Evolutionary conservation across 2,329 filamentous ascomycete species (phyloP), one percentile per base, ranked within the genome.

Genomic region (Monilinia laxa): DNA sequence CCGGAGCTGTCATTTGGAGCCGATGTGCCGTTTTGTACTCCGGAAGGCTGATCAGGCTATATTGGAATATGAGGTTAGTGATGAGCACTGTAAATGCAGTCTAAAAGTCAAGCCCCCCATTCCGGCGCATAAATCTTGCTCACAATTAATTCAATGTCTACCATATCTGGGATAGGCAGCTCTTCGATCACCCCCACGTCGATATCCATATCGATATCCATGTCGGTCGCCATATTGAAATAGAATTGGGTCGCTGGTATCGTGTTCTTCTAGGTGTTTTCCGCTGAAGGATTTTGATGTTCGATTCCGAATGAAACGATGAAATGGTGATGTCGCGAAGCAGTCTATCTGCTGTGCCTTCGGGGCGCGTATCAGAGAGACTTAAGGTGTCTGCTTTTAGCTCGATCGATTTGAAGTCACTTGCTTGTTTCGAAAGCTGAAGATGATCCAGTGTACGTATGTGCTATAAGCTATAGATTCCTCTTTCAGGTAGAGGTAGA

Each of bases 141-240:
- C 35, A 62, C 55, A 55, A 67, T 53, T 10, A 68, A 38, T 9
- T 51, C 65, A 60, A 68, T 64, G 31, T 64, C 38, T 40, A 51
- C 65, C 64, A 68, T 64, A 25, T 66, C 38, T 42, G 55, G 25
- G 35, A 58, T 12, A 38, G 54, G n/a, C 53, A 56, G 67, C 57
- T 75, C 72, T 16, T 78, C 81, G 45, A 84, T 81, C 4, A 82
- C 78, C 47, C 82, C 82, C 42, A 91, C 81, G 73, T 88, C 89
- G 84, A 91, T 81, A 73, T 88, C 89, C 87, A 92, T 90, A 70
- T 91, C 89, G 66, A 92, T 87, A 77, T 92, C 89, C 88, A 91
- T 88, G 66, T 81, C 77, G 57, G 71, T 71, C 49, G 73, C 72
- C 73, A 76, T 76, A 31, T 54, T 71, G 65, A 65, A 42, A 59